A percentile compares a stretch with the other conserved stretches of the same genome.
Conservation (phyloP, 2,329 filamentous ascomycete genomes). For the Cladosporium sp. region DNA sequence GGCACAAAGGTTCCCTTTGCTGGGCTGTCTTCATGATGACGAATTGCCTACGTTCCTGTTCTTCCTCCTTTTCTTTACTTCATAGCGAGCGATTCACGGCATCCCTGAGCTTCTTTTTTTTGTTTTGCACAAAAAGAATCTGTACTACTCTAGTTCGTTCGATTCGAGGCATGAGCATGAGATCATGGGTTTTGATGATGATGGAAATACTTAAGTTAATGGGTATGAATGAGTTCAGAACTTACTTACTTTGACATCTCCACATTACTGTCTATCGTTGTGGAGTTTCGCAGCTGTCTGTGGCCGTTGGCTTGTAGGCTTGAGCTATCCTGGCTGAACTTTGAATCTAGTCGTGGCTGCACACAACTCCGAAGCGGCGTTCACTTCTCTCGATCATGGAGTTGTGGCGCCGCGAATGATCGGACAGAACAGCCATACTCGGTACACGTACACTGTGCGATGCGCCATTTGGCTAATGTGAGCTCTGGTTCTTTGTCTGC, state of each 20-base stretch:
- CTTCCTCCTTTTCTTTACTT: neutral
- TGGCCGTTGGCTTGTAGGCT: too few relatives aligned
- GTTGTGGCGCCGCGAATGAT: too few relatives aligned
- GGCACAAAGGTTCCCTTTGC: neutral
- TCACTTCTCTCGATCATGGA: too few relatives aligned
- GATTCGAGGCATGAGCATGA: constrained; percentile 5
- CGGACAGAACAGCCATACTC: too few relatives aligned
- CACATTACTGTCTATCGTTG: neutral
- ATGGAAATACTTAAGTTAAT: constrained; percentile 1
- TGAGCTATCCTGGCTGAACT: too few relatives aligned
- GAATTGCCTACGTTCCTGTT: neutral
- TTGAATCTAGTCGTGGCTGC: too few relatives aligned
- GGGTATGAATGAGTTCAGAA: neutral
- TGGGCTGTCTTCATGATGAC: neutral
- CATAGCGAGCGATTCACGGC: constrained; percentile 7
- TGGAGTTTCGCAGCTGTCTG: too few relatives aligned
- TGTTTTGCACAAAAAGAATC: neutral
- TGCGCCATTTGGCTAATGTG: too few relatives aligned
- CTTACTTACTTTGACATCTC: too few relatives aligned
- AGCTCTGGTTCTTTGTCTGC: too few relatives aligned
- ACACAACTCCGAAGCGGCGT: too few relatives aligned
- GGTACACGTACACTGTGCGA: too few relatives aligned
- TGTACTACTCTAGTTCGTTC: constrained; percentile 10
- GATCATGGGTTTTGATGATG: constrained; percentile 1
- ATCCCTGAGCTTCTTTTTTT: neutral